Conservation (phyloP, 2,329 filamentous ascomycete species). For the Tolypocladium tropicale region DNA sequence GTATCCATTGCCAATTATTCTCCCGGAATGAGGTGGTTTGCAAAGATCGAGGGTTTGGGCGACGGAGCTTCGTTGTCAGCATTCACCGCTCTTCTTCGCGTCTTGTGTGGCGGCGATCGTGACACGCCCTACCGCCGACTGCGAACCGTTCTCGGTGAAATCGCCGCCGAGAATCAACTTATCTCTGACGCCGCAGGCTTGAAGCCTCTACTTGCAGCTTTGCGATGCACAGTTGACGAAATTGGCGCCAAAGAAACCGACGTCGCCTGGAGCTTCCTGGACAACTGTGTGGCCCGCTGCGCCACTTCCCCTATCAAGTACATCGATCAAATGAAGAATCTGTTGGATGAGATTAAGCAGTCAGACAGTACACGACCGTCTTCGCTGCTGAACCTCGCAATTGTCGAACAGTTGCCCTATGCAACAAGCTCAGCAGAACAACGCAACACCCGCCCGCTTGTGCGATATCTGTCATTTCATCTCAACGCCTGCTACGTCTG, state of each 20-base stretch:
- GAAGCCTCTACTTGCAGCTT: constrained; percentile 31
- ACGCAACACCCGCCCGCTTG: constrained; percentile 34
- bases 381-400: constrained; percentile 57
- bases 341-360: constrained; percentile 17
- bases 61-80: constrained; percentile 41
- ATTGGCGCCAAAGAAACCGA: constrained; percentile 18
- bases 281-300: constrained; percentile 72
- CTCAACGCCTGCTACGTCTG: constrained; percentile 43
- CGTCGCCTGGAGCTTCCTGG: constrained; percentile 59
- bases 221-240: constrained; percentile 13
- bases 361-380: constrained; percentile 9
- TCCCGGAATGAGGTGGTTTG: constrained; percentile 83
- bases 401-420: constrained; percentile 73
- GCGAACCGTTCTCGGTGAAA: constrained; percentile 44
- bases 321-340: constrained; percentile 56
- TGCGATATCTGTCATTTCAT: constrained; percentile 47
- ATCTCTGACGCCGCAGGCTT: constrained; percentile 42
- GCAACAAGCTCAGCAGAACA: constrained; percentile 40
- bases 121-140: constrained; percentile 31
- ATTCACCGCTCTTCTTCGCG: constrained; percentile 58
- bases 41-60: constrained; percentile 54
- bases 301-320: constrained; percentile 73
- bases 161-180: constrained; percentile 58
- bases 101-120: constrained; percentile 20
- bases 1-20: constrained; percentile 73